These are phyloP conservation scores for Mycena sanguinolenta DNA, from an alignment of 768 basidiomycete genomes.

Conservation along the genomic window DNA sequence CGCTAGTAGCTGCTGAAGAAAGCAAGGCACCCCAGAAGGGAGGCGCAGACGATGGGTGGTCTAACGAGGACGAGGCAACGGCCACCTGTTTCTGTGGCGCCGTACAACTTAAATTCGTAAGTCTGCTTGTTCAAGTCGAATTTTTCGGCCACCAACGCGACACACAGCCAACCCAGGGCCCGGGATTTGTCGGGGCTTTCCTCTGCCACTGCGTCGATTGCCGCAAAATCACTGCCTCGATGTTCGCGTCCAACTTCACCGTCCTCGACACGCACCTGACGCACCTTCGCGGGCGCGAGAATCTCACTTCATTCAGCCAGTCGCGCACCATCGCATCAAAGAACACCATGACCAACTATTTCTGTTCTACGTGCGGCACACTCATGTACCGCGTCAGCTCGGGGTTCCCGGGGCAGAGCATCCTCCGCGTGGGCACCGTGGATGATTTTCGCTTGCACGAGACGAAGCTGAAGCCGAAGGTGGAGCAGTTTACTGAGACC, in stretches of 20 bases:
- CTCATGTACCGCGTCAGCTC: conserved; percentile 25
- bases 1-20: too few species aligned
- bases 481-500: conserved; percentile 17
- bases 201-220: conserved; percentile 29
- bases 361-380: conserved; percentile 26
- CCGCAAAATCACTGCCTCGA: conserved; percentile 24
- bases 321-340: conserved; percentile 3
- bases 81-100: too few species aligned
- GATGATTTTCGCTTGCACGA: conserved; percentile 15
- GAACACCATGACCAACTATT: conserved; percentile 17
- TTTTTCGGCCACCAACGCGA: too few species aligned
- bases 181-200: conserved; percentile 16
- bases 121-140: too few species aligned
- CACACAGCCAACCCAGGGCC: conserved; percentile 22
- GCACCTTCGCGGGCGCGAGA: conserved; percentile 25
- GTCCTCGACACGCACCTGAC: conserved; percentile 19
- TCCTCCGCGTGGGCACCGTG: conserved; percentile 21
- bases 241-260: conserved; percentile 30
- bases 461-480: conserved; percentile 21
- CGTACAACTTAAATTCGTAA: too few species aligned
- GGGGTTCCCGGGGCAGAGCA: conserved; percentile 1
- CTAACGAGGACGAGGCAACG: too few species aligned
- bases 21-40: too few species aligned
- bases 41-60: too few species aligned
- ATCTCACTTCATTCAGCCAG: conserved; percentile 14